A percentile compares a stretch with the other conserved stretches of the same genome.
These are phyloP conservation scores for Flaveria robusta DNA, from an alignment of 129 eudicot genomes.

Conservation along the genomic window DNA sequence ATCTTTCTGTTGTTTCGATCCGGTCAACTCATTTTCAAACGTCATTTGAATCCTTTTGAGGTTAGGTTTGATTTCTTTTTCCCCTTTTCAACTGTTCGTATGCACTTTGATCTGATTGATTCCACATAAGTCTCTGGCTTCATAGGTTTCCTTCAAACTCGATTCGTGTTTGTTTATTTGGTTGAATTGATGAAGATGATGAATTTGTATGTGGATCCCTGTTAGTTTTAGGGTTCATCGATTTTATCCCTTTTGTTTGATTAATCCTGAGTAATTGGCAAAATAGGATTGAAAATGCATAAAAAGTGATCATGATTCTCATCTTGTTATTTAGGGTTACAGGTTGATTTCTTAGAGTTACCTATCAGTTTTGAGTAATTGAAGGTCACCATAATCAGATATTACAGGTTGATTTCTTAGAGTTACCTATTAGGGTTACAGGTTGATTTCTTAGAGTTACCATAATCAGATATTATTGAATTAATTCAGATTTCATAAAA, in stretches of 20 bases:
- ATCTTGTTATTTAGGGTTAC: constrained; percentile 4
- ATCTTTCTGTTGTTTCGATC: constrained; percentile 13
- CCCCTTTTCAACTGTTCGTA: constrained; percentile 1
- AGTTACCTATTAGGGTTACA: too few relatives aligned
- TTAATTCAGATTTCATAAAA: too few relatives aligned
- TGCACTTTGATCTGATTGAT: not conserved
- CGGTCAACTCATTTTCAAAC: constrained; percentile 38
- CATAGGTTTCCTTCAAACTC: not conserved
- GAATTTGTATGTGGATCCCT: not conserved
- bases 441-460: too few relatives aligned
- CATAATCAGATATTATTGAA: too few relatives aligned
- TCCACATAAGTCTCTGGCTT: not conserved
- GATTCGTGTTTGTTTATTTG: not conserved
- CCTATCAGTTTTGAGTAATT: too few relatives aligned
- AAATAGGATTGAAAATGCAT: constrained; percentile 7
- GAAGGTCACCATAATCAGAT: not conserved
- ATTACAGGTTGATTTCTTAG: not conserved
- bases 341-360: not conserved
- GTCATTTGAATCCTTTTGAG: constrained; percentile 1
- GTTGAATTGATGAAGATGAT: not conserved
- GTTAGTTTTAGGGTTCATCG: not conserved
- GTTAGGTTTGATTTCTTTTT: constrained; percentile 26
- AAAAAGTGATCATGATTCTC: not conserved
- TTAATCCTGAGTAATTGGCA: not conserved
- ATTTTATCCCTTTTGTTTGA: not conserved